Evolutionary conservation across 2,329 filamentous ascomycete species (phyloP).

Genomic region (Dactylellina parvicollis): DNA sequence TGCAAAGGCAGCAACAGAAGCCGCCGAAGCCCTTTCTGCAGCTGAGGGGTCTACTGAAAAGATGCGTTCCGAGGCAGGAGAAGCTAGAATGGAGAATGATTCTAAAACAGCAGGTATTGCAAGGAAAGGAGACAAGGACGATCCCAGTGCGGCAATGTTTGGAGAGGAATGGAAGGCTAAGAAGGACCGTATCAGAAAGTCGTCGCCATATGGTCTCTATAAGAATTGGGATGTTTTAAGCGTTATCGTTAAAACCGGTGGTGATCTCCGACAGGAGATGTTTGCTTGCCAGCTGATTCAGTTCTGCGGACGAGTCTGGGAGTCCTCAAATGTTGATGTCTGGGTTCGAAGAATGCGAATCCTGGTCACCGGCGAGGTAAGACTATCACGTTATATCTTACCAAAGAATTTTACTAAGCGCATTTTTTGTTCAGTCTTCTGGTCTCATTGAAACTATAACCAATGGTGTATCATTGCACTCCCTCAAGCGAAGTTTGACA

Average conservation of each 20-base stretch:
- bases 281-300: conserved; percentile 86
- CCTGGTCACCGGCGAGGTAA: conserved; percentile 77
- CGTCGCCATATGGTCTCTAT: conserved; percentile 87
- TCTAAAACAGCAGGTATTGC: conserved; percentile 85
- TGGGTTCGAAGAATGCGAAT: conserved; percentile 92
- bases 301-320: conserved; percentile 83
- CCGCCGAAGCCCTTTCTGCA: conserved; percentile 67
- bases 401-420: conserved; percentile 29
- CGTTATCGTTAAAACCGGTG: conserved; percentile 87
- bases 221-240: conserved; percentile 89
- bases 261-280: conserved; percentile 82
- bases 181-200: conserved; percentile 82
- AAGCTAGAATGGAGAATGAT: conserved; percentile 88
- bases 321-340: conserved; percentile 77
- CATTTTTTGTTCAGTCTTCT: conserved; percentile 66
- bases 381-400: not conserved
- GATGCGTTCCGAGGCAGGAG: conserved; percentile 76
- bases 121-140: conserved; percentile 81
- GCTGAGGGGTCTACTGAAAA: conserved; percentile 59
- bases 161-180: conserved; percentile 87
- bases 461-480: conserved; percentile 86
- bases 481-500: conserved; percentile 82
- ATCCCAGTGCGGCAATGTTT: conserved; percentile 85
- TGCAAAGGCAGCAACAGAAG: conserved; percentile 69
- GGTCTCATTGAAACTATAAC: conserved; percentile 88